These are phyloP conservation scores for Claviceps capensis DNA, from an alignment of 2,329 filamentous ascomycete species.

Conservation along the genomic window DNA sequence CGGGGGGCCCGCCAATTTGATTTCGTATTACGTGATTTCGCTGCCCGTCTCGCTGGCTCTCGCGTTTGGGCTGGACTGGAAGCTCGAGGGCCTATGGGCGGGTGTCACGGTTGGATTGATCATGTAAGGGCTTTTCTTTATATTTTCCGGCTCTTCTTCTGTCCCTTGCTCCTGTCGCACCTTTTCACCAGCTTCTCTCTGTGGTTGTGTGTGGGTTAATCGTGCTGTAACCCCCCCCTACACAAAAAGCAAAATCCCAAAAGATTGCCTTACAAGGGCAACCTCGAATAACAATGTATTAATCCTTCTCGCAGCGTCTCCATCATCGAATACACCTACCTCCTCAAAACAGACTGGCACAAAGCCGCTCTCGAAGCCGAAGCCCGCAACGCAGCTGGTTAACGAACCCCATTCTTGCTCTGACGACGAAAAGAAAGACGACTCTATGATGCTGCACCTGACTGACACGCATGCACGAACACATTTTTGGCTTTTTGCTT, in stretches of 20 bases:
- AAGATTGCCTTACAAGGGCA: too few relatives aligned
- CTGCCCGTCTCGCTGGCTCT: conserved; percentile 71
- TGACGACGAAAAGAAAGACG: too few relatives aligned
- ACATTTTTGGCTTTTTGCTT: too few relatives aligned
- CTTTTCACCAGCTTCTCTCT: too few relatives aligned
- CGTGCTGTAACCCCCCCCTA: too few relatives aligned
- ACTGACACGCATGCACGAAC: too few relatives aligned
- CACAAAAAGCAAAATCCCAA: too few relatives aligned
- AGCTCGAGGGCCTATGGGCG: conserved; percentile 67
- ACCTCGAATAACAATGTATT: conserved; percentile 5
- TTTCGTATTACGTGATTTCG: conserved; percentile 76
- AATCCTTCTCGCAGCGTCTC: conserved; percentile 26
- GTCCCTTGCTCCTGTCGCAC: background rate
- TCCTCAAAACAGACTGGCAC: conserved; percentile 39
- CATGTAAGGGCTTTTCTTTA: conserved; percentile 29
- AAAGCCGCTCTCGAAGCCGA: conserved; percentile 39
- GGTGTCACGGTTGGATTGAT: conserved; percentile 61
- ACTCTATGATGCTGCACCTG: too few relatives aligned
- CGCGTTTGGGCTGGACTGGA: conserved; percentile 66
- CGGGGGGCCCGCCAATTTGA: conserved; percentile 76
- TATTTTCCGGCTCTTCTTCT: background rate
- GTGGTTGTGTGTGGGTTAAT: too few relatives aligned
- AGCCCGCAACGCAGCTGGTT: conserved; percentile 33
- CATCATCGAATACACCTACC: conserved; percentile 39
- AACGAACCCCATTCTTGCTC: conserved; percentile 4